phyloP scores from a whole-genome alignment of 1,284 basidiomycete species.

The Clitocybe nebularis region DNA sequence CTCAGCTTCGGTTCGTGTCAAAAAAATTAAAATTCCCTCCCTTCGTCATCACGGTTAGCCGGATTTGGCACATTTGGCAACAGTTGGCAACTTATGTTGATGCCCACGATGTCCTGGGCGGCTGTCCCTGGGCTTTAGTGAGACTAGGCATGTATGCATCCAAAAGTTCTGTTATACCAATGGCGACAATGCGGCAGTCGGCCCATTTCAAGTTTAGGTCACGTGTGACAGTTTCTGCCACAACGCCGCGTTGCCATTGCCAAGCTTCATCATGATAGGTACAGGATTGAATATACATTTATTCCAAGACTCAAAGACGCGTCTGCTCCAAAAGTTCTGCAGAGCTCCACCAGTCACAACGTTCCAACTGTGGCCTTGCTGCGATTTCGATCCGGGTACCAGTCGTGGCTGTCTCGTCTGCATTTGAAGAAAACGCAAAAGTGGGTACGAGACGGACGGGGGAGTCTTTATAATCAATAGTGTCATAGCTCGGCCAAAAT shows the following conservation, averaged over 20 bases:
- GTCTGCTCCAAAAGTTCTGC: neutral
- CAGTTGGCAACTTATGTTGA: no score
- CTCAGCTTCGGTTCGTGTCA: no score
- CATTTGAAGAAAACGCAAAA: neutral
- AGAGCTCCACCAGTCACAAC: neutral
- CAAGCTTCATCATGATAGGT: no score
- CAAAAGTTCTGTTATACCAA: no score
- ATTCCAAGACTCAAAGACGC: neutral
- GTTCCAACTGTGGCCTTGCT: neutral
- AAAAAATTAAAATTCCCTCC: conserved; percentile 1
- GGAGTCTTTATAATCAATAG: neutral
- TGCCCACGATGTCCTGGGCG: no score
- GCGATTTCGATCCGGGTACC: neutral
- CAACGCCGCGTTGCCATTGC: no score
- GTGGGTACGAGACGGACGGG: neutral
- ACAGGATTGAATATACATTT: no score
- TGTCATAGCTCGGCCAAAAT: neutral
- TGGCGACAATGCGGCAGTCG: no score
- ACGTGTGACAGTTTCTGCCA: no score
- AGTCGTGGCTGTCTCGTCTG: neutral
- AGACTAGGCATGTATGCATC: no score
- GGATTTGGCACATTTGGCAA: neutral
- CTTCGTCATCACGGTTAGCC: neutral
- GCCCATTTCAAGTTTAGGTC: no score
- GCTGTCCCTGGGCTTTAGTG: no score